Conservation (phyloP, 805 yeast genomes). For the Wickerhamomyces tratensis region DNA sequence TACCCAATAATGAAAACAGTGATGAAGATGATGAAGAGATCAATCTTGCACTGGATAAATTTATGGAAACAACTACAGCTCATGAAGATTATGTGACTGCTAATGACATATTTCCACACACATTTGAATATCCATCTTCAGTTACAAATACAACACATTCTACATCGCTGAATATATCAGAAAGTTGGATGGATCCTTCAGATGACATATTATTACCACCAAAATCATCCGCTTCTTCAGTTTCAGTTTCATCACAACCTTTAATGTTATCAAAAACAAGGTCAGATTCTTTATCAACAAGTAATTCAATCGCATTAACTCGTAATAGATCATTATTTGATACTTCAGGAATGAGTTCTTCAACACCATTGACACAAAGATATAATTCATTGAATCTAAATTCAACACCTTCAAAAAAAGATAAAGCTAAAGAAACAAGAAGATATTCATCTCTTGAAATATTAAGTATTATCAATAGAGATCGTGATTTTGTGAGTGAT, state of each 20-base stretch:
- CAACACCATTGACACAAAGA: conserved; percentile 14
- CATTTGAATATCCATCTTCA: not conserved
- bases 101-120: not conserved
- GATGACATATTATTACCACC: conserved; percentile 7
- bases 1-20: conserved; percentile 4
- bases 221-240: not conserved
- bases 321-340: not conserved
- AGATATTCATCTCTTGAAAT: not conserved
- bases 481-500: not conserved
- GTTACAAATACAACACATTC: not conserved
- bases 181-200: conserved; percentile 43
- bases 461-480: not conserved
- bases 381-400: conserved; percentile 15
- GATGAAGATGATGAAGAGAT: not conserved
- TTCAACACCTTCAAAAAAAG: conserved; percentile 5
- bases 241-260: not conserved
- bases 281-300: not conserved
- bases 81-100: not conserved
- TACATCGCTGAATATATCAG: not conserved
- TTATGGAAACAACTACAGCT: not conserved
- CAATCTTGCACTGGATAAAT: not conserved
- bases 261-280: not conserved
- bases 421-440: not conserved
- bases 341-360: conserved; percentile 1
- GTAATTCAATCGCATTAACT: not conserved